phyloP scores from a whole-genome alignment of 176 grass and related monocot species.

The Cocos nucifera region DNA sequence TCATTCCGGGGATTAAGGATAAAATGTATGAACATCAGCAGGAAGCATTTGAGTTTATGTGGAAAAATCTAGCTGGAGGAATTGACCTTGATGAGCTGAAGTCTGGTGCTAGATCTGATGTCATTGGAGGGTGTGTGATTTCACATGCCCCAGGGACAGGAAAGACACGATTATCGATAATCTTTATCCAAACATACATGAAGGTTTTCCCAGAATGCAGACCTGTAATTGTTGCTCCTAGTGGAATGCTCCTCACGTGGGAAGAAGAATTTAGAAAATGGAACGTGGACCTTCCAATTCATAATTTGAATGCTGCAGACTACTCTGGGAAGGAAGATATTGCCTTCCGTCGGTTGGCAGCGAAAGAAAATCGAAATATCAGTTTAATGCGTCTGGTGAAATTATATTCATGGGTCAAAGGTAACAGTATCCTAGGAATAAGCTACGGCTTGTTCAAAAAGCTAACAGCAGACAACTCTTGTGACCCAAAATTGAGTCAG shows the following conservation, averaged over 20 bases:
- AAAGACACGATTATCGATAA: slow-evolving; percentile 65
- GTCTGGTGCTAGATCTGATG: slow-evolving; percentile 2
- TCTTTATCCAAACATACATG: slow-evolving; percentile 73
- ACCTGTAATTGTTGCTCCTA: slow-evolving; percentile 72
- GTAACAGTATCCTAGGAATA: slow-evolving; percentile 59
- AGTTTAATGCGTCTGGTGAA: slow-evolving; percentile 24
- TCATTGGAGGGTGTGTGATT: slow-evolving; percentile 69
- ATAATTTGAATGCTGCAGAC: slow-evolving; percentile 46
- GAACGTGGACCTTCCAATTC: slow-evolving; percentile 57
- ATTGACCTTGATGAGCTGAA: slow-evolving; percentile 40
- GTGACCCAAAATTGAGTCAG: slow-evolving; percentile 19
- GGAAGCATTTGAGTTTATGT: slow-evolving; percentile 82
- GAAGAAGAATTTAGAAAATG: slow-evolving; percentile 68
- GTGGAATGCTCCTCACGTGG: slow-evolving; percentile 54
- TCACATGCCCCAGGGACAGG: slow-evolving; percentile 93
- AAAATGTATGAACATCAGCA: slow-evolving; percentile 65
- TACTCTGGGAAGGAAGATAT: slow-evolving; percentile 41
- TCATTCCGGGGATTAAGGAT: slow-evolving; percentile 45
- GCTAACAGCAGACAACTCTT: slow-evolving; percentile 41
- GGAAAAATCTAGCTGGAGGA: slow-evolving; percentile 56
- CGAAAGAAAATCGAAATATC: slow-evolving; percentile 14
- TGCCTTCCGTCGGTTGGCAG: slow-evolving; percentile 11
- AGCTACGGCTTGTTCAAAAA: slow-evolving; percentile 63
- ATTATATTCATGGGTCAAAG: slow-evolving; percentile 54
- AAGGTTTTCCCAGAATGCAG: slow-evolving; percentile 43